Percentiles rank a stretch among this genome's conserved stretches.
Evolutionary conservation across 768 basidiomycete species (phyloP).

Genomic region (Paxillus ammoniavirescens): DNA sequence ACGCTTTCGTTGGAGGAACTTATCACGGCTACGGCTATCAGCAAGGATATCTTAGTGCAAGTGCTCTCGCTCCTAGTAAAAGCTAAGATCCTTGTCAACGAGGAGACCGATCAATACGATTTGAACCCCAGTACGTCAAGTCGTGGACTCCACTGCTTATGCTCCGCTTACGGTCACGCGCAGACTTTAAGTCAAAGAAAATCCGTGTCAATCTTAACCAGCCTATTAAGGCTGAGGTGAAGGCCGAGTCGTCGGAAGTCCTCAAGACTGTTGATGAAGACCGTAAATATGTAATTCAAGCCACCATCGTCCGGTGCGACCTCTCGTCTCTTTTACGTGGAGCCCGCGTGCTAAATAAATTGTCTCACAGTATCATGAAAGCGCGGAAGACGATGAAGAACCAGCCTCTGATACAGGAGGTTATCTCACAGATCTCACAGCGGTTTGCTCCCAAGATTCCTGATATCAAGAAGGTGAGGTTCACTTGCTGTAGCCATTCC

Average conservation of each 20-base stretch:
- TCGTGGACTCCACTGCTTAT: not conserved
- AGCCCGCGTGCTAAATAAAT: not conserved
- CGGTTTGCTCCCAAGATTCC: conserved; percentile 92
- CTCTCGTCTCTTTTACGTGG: not conserved
- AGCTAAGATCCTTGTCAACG: conserved; percentile 85
- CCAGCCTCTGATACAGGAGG: conserved; percentile 85
- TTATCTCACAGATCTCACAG: conserved; percentile 84
- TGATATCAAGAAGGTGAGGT: conserved; percentile 88
- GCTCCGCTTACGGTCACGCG: conserved; percentile 4
- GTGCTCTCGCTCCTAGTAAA: conserved; percentile 68
- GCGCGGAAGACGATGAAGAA: conserved; percentile 95
- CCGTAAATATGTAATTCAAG: conserved; percentile 94
- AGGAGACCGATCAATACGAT: conserved; percentile 88
- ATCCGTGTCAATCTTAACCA: conserved; percentile 88
- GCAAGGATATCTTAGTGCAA: conserved; percentile 77
- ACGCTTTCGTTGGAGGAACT: conserved; percentile 82
- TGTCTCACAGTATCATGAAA: conserved; percentile 79
- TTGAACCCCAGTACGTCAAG: conserved; percentile 68
- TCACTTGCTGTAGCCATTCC: not conserved
- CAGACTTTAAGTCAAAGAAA: conserved; percentile 92
- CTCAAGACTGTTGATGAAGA: conserved; percentile 96
- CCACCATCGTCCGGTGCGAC: conserved; percentile 77
- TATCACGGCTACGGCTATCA: conserved; percentile 72
- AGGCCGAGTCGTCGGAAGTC: conserved; percentile 86
- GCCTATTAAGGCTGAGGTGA: conserved; percentile 93